These are phyloP conservation scores for Thermothielavioides terrestris DNA, from an alignment of 495 filamentous ascomycete genomes.

Conservation along the genomic window DNA sequence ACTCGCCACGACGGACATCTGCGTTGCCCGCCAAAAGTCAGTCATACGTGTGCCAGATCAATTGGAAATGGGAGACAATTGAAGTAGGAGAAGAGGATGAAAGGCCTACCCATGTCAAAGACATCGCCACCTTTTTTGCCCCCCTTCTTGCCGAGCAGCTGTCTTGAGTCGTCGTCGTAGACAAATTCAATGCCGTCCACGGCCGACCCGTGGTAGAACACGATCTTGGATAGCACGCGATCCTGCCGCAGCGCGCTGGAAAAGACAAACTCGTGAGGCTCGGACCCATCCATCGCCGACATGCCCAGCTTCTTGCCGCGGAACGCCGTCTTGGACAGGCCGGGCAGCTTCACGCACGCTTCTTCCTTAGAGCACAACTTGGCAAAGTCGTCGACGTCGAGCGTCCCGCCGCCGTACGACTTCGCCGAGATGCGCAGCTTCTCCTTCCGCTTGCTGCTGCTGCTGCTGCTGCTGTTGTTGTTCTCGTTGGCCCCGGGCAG, in stretches of 20 bases:
- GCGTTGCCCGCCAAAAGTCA: slow-evolving; percentile 12
- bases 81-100: background rate
- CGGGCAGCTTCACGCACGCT: slow-evolving; percentile 52
- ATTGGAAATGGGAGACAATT: too few species aligned
- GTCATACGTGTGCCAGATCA: background rate
- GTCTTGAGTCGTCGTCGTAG: slow-evolving; percentile 79
- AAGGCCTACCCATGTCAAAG: slow-evolving; percentile 68
- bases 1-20: slow-evolving; percentile 81
- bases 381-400: slow-evolving; percentile 65
- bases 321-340: slow-evolving; percentile 63
- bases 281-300: slow-evolving; percentile 61
- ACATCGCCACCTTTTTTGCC: slow-evolving; percentile 66
- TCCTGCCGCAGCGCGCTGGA: slow-evolving; percentile 58
- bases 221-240: slow-evolving; percentile 65
- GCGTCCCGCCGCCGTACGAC: slow-evolving; percentile 62
- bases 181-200: slow-evolving; percentile 86
- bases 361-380: slow-evolving; percentile 61
- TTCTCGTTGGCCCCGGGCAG: slow-evolving; percentile 63
- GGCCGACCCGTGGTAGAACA: slow-evolving; percentile 68
- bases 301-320: slow-evolving; percentile 68
- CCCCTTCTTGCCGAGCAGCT: slow-evolving; percentile 82
- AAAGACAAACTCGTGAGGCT: slow-evolving; percentile 66
- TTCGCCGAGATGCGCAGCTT: slow-evolving; percentile 62
- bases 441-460: slow-evolving; percentile 55
- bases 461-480: too few species aligned